Percentiles rank a stretch among this genome's conserved stretches.
phyloP scores from a whole-genome alignment of 1,284 basidiomycete species.

The Rhodotorula sp. region DNA sequence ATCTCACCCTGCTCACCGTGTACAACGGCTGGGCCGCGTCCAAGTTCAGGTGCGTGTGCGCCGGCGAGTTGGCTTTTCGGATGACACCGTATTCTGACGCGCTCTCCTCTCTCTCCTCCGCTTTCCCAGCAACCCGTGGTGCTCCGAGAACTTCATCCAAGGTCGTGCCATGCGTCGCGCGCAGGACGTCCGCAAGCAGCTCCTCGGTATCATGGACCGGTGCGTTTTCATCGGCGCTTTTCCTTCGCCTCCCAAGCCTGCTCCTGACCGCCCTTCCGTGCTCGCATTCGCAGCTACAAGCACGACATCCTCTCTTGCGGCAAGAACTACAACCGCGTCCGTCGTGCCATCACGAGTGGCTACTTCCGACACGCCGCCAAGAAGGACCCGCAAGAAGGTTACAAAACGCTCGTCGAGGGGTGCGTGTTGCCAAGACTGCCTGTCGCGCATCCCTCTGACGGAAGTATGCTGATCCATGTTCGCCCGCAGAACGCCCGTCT shows the following conservation, averaged over 20 bases:
- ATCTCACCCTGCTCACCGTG: conserved; percentile 89
- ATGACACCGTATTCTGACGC: background rate
- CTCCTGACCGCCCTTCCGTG: background rate
- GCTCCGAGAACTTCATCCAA: conserved; percentile 81
- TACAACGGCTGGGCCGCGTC: conserved; percentile 98
- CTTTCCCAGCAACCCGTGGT: conserved; percentile 37
- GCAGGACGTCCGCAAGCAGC: conserved; percentile 94
- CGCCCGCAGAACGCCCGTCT: conserved; percentile 69
- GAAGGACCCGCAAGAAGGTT: conserved; percentile 69
- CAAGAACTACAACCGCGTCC: conserved; percentile 86
- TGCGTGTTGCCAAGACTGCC: conserved; percentile 21
- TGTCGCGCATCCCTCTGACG: background rate
- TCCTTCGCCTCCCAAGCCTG: conserved; percentile 43
- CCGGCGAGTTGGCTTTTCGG: conserved; percentile 45
- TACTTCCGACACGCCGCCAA: conserved; percentile 95
- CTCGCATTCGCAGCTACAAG: conserved; percentile 67
- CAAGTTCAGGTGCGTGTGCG: conserved; percentile 64
- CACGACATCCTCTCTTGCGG: conserved; percentile 92
- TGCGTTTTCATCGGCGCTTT: conserved; percentile 51
- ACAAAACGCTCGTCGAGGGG: conserved; percentile 96
- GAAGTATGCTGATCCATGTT: background rate
- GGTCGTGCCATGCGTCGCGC: conserved; percentile 95
- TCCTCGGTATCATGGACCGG: conserved; percentile 98
- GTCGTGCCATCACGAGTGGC: conserved; percentile 93
- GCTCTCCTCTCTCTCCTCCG: no score